Evolutionary conservation across 164 flowering plant species (phyloP).

Genomic region (Euptelea pleiosperma): DNA sequence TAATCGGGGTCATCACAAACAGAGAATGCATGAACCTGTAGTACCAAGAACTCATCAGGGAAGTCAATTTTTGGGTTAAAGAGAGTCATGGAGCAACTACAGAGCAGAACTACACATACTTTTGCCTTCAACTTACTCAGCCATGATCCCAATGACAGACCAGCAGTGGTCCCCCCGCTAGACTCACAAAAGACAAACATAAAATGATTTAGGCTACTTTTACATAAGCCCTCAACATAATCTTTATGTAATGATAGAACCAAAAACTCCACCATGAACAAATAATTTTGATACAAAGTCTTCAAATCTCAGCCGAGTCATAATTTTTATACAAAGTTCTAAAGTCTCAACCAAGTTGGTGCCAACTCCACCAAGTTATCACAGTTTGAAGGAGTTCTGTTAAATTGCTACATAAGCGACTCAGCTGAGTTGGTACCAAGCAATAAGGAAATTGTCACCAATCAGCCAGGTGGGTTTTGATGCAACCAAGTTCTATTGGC

Average conservation of each 20-base stretch:
- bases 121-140: slow-evolving; percentile 71
- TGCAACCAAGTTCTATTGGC: no score
- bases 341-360: no score
- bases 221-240: not conserved
- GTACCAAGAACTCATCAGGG: not conserved
- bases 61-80: not conserved
- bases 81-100: not conserved
- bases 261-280: not conserved
- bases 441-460: no score
- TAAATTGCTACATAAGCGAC: no score
- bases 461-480: no score
- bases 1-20: slow-evolving; percentile 93
- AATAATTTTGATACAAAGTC: no score
- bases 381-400: no score
- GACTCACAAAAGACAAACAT: slow-evolving; percentile 10
- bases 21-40: slow-evolving; percentile 81
- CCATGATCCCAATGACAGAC: slow-evolving; percentile 79
- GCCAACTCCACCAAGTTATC: no score
- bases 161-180: slow-evolving; percentile 93
- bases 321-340: no score
- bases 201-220: not conserved
- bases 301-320: no score
- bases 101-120: slow-evolving; percentile 36
- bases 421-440: no score
- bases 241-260: slow-evolving; percentile 1